Conservation (phyloP, 202 grass and related monocot species). For the Schoenoplectus triqueter region DNA sequence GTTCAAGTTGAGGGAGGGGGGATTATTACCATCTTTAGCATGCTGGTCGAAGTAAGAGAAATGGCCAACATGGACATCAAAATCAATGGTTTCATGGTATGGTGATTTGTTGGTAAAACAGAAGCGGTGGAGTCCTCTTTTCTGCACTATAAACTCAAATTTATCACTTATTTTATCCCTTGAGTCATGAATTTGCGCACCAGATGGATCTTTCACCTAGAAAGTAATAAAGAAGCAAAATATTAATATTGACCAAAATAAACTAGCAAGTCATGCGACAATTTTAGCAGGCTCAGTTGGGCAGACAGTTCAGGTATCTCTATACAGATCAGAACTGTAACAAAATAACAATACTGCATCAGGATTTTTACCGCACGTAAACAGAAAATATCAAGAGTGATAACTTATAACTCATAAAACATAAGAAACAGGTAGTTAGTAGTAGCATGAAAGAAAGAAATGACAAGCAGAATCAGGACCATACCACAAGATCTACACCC, state of each 20-base stretch:
- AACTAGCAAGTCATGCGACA: not conserved
- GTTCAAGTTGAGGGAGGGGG: not conserved
- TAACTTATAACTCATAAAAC: constrained; percentile 6
- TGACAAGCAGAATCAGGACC: not conserved
- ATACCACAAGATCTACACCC: constrained; percentile 94
- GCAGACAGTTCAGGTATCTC: constrained; percentile 15
- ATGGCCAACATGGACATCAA: constrained; percentile 79
- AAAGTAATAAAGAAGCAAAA: constrained; percentile 35
- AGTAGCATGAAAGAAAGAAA: not conserved
- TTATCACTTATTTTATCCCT: constrained; percentile 74
- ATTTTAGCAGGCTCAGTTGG: not conserved
- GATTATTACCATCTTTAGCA: constrained; percentile 69
- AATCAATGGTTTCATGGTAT: constrained; percentile 92
- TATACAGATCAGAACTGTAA: not conserved
- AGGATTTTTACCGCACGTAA: not conserved
- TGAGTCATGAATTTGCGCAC: constrained; percentile 68
- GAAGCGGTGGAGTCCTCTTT: constrained; percentile 74
- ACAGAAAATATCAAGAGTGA: constrained; percentile 15
- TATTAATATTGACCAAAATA: constrained; percentile 15
- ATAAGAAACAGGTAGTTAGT: constrained; percentile 1
- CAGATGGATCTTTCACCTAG: constrained; percentile 72
- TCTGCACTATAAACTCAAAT: constrained; percentile 71
- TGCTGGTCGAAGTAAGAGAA: constrained; percentile 71
- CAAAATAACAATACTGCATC: not conserved
- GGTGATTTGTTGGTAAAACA: constrained; percentile 90